Evolutionary conservation across 805 yeast species (phyloP), one percentile per base, ranked within the genome.

Genomic region (Teunomyces aglyptinius): DNA sequence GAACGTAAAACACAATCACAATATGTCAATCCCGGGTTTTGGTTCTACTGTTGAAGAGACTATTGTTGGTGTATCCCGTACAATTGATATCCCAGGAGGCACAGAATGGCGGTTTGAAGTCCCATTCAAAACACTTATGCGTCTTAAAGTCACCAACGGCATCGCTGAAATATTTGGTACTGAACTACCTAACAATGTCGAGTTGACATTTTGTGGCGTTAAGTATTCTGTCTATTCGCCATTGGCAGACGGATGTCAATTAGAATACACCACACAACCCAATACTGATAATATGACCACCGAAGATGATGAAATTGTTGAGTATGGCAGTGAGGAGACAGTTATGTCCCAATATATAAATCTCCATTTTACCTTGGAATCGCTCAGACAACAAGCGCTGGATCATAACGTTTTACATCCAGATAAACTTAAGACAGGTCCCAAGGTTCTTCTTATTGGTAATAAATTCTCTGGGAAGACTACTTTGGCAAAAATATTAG

Each of bases 151-250:
- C 8, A 48, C 65, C 2, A 68, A 71, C 2, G 99, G 99, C 3
- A 75, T 83, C 2, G 96, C 89, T 1, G 99, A 94, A 67, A 78
- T 90, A 7, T 89, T 86, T 65, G 99, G 99, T 19, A 89, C 97
- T 2, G 99, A 94, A 62, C 76, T 94, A 19, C 87, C 97, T 2
- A 71, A 76, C 36, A 88, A 86, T 48, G 72, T 76, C 1, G 86
- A 82, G 18, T 35, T 68, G 28, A 62, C 58, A 38, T 52, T 72
- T 20, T 55, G 70, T 10, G 77, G 77, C 4, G 68, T 60, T 18
- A 72, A 71, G 49, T 64, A 60, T 47, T 61, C 72, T 24, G 48
- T 72, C 4, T 71, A 65, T 47, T 67, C 76, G 5, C 76, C 76
- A 0, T 57, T 67, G 12, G 80, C 80, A 52, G 80, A 78, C 29